Base-by-base conservation (phyloP, 345 rosid genomes). In the Gossypium herbaceum region DNA sequence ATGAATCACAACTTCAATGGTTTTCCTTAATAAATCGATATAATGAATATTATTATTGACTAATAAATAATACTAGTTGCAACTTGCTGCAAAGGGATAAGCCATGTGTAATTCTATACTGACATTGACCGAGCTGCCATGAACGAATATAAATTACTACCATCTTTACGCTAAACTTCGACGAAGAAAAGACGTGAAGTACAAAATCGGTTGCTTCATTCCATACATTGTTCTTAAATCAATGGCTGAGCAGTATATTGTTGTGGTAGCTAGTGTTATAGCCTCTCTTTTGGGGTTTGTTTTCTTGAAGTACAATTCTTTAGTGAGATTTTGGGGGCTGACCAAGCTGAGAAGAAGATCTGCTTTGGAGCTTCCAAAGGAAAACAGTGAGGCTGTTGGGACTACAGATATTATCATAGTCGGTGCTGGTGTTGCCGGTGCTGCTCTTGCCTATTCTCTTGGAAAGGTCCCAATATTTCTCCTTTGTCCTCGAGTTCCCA, bases 361-460 rank as follows among this genome's bases (percentile, higher is more conserved):
- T 43, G 2, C 34, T 25, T 25, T 12, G 72, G 68, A 39, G 24
- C 3, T 63, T n/a, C 50, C 39, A 43, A 41, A 7, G 65, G 45
- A 48, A 61, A 29, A 15, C 1, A 5, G 41, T 3, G 70, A 50
- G 34, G 17, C 8, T 25, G n/a, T 24, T 11, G 47, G 48, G 17
- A 44, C 55, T 24, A 59, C 75, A 5, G 80, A 85, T 12, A 62
- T 85, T 13, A 51, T 82, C 78, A 83, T 87, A 8, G 84, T 87
- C 43, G 84, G 87, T 0, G 84, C 81, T n/a, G 85, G 84, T 0
- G 82, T 87, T 52, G 86, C 91, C 2, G 89, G 93, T 13, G 79
- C 89, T 3, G 91, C 90, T 47, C 90, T 87, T 17, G 91, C 91
- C 24, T 70, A 81, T 73, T 62, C 90, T 10, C 89, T 89, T 39